Evolutionary conservation across 139 green algal genomes (phyloP).

Genomic region (Mychonastes homosphaera): DNA sequence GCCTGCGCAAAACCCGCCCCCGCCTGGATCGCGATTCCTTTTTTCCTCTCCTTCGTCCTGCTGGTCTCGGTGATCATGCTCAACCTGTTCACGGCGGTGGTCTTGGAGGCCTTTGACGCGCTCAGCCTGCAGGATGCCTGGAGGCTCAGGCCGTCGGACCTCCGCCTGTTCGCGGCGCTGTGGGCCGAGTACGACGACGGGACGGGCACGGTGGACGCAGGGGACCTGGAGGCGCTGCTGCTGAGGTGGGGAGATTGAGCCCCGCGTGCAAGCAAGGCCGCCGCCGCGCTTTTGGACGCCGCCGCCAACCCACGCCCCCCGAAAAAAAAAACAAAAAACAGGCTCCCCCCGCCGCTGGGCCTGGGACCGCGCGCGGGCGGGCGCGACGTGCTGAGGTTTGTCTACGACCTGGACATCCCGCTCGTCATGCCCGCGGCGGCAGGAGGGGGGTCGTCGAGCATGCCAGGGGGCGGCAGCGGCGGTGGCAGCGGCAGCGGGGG

Average conservation of each 20-base stretch:
- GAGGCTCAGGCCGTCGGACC: conserved; percentile 34
- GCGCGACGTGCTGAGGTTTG: conserved; percentile 61
- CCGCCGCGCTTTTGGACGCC: neutral
- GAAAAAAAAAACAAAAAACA: neutral
- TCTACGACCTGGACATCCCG: conserved; percentile 69
- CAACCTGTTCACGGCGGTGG: conserved; percentile 65
- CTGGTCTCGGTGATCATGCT: conserved; percentile 59
- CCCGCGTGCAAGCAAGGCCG: neutral
- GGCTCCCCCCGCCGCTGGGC: conserved; percentile 55
- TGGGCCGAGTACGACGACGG: conserved; percentile 71
- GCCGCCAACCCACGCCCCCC: neutral
- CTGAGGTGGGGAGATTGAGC: conserved; percentile 21
- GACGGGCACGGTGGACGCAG: conserved; percentile 42
- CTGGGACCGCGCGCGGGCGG: conserved; percentile 43
- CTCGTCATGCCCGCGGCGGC: too few relatives aligned
- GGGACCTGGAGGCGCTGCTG: conserved; percentile 55
- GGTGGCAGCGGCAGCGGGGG: too few relatives aligned
- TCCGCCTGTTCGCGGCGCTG: conserved; percentile 60
- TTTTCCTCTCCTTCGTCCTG: conserved; percentile 56
- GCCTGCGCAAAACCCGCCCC: too few relatives aligned
- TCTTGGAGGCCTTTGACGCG: conserved; percentile 67
- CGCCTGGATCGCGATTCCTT: conserved; percentile 36
- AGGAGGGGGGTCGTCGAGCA: too few relatives aligned
- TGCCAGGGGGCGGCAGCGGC: too few relatives aligned
- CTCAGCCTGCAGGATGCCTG: conserved; percentile 34